Conservation (phyloP, 495 filamentous ascomycete species). For the Penicillium canariense region DNA sequence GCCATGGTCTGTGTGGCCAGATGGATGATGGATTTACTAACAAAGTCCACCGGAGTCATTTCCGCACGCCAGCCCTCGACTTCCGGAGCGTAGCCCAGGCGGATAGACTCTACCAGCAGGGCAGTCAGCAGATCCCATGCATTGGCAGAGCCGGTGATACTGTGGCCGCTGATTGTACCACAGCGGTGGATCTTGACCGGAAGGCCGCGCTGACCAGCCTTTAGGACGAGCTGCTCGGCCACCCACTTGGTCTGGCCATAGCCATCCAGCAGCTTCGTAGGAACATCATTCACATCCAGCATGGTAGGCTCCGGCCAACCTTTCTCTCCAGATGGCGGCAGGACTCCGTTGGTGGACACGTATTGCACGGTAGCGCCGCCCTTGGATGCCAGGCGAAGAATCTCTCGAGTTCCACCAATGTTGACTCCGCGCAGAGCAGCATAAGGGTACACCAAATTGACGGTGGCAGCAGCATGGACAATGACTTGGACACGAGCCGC, state of each 20-base stretch:
- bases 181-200: constrained; percentile 60
- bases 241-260: constrained; percentile 70
- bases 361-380: constrained; percentile 65
- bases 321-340: constrained; percentile 52
- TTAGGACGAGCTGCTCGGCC: constrained; percentile 63
- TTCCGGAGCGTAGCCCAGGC: constrained; percentile 58
- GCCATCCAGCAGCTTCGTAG: constrained; percentile 57
- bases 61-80: constrained; percentile 67
- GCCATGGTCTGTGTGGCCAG: constrained; percentile 53
- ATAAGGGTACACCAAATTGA: constrained; percentile 68
- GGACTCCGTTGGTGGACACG: constrained; percentile 66
- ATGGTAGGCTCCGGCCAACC: constrained; percentile 61
- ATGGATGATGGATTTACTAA: constrained; percentile 61
- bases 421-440: constrained; percentile 59
- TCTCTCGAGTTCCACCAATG: constrained; percentile 59
- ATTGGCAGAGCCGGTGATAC: constrained; percentile 60
- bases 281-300: constrained; percentile 57
- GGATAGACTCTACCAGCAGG: constrained; percentile 63
- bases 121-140: constrained; percentile 66
- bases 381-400: constrained; percentile 60
- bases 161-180: constrained; percentile 66
- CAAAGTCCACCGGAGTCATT: constrained; percentile 71
- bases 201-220: constrained; percentile 57
- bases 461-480: constrained; percentile 62
- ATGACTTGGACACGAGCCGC: constrained; percentile 58